A percentile compares a stretch with the other conserved stretches of the same genome.
Conservation (phyloP, 257 asterid species). For the Lycium barbarum region DNA sequence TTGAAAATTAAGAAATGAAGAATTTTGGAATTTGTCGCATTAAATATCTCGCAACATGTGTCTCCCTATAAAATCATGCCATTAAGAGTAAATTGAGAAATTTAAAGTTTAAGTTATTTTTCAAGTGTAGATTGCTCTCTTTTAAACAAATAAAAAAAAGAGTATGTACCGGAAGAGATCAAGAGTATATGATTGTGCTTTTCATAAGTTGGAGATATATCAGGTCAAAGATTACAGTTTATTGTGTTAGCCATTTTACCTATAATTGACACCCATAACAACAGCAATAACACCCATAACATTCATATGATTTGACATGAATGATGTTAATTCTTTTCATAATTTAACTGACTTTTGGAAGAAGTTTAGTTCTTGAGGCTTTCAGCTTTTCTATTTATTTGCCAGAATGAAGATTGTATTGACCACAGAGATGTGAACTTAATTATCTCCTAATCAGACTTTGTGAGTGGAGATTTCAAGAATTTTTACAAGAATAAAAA, state of each 20-base stretch:
- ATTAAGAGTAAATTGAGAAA: no score
- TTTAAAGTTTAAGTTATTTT: no score
- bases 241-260: conserved; percentile 6
- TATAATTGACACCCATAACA: neutral
- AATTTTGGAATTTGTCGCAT: no score
- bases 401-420: neutral
- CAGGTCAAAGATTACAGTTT: neutral
- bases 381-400: neutral
- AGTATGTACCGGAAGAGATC: neutral
- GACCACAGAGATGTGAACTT: neutral
- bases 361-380: neutral
- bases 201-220: neutral
- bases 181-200: neutral
- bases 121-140: neutral
- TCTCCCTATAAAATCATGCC: no score
- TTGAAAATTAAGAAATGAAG: neutral
- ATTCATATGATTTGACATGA: neutral
- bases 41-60: no score
- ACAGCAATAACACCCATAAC: neutral
- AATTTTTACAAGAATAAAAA: neutral
- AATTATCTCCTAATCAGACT: neutral
- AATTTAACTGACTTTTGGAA: conserved; percentile 1
- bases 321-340: neutral
- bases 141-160: neutral
- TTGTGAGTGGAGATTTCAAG: neutral